phyloP scores from a whole-genome alignment of 495 filamentous ascomycete genomes.

The Trichoderma asperelloides region DNA sequence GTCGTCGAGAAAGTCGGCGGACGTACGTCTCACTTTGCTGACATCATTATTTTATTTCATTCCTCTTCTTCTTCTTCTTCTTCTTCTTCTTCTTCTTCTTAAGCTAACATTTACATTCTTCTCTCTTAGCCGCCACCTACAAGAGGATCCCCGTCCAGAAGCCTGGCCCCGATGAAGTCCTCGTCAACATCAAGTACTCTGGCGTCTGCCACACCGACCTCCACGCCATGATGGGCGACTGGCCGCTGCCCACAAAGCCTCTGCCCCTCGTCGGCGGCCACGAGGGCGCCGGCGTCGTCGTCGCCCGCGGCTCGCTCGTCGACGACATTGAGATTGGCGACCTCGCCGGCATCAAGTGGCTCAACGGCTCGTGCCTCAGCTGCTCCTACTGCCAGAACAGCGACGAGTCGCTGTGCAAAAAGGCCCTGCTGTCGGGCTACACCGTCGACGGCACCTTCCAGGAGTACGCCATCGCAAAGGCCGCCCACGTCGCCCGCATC shows the following conservation, averaged over 20 bases:
- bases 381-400: slow-evolving; percentile 73
- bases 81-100: background rate
- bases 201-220: slow-evolving; percentile 91
- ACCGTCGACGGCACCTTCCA: slow-evolving; percentile 91
- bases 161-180: slow-evolving; percentile 78
- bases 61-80: background rate
- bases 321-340: slow-evolving; percentile 69
- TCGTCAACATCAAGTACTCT: slow-evolving; percentile 85
- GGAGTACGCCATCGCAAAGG: slow-evolving; percentile 83
- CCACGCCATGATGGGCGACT: slow-evolving; percentile 81
- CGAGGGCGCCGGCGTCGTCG: slow-evolving; percentile 81
- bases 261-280: slow-evolving; percentile 88
- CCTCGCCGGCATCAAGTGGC: slow-evolving; percentile 81
- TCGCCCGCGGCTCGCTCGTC: slow-evolving; percentile 66
- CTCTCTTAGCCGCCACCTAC: slow-evolving; percentile 48
- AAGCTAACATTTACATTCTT: slow-evolving; percentile 13
- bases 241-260: slow-evolving; percentile 65
- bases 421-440: slow-evolving; percentile 72
- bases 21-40: slow-evolving; percentile 40
- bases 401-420: slow-evolving; percentile 62
- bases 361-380: slow-evolving; percentile 70
- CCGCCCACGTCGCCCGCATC: slow-evolving; percentile 69
- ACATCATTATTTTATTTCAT: no score
- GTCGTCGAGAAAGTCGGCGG: slow-evolving; percentile 72
- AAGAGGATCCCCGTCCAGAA: slow-evolving; percentile 74